phyloP scores from a whole-genome alignment of 306 rosid species.

The Dalbergia cultrata region DNA sequence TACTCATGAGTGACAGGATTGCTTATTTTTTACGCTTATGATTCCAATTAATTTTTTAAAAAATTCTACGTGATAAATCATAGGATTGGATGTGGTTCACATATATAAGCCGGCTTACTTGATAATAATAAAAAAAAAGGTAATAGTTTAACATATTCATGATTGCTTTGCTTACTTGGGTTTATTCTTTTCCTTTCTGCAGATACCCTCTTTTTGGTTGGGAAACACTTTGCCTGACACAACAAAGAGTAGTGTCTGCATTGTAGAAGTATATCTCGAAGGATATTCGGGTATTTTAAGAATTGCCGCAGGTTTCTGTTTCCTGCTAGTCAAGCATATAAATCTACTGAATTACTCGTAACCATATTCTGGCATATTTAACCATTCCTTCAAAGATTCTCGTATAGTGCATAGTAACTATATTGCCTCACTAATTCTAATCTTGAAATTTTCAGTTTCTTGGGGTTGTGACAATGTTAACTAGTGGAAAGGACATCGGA shows the following conservation, averaged over 20 bases:
- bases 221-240: constrained; percentile 30
- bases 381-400: constrained; percentile 11
- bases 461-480: background rate
- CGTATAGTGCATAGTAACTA: constrained; percentile 14
- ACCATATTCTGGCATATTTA: constrained; percentile 7
- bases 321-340: constrained; percentile 16
- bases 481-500: background rate
- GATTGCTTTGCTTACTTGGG: constrained; percentile 14
- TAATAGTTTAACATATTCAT: background rate
- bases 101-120: background rate
- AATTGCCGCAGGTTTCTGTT: constrained; percentile 21
- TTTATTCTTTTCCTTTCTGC: constrained; percentile 15
- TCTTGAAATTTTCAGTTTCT: constrained; percentile 13
- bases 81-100: constrained; percentile 6
- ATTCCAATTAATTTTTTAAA: background rate
- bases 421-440: constrained; percentile 3
- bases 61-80: background rate
- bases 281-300: constrained; percentile 13
- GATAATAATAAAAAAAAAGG: no score
- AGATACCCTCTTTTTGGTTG: constrained; percentile 22
- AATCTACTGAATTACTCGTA: background rate
- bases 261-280: constrained; percentile 17
- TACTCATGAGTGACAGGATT: background rate
- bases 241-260: constrained; percentile 26
- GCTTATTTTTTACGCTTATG: background rate